Evolutionary conservation across 2,329 filamentous ascomycete species (phyloP).

Genomic region (Stemphylium beticola): DNA sequence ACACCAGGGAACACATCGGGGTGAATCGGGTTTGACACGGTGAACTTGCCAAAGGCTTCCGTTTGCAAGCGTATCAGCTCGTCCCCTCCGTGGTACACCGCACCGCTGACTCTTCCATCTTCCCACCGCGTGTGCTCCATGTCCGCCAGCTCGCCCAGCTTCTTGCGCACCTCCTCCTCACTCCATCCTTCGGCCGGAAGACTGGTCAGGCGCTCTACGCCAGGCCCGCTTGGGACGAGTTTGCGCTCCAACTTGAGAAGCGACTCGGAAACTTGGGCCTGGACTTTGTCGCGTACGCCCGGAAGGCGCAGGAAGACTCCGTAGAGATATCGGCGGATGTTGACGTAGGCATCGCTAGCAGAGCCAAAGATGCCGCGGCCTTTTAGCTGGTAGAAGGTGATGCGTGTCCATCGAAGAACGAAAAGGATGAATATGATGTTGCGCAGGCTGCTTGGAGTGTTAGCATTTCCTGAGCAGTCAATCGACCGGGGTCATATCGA

Average conservation of each 20-base stretch:
- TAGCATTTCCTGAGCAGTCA: neutral
- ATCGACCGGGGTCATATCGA: neutral
- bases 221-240: slow-evolving; percentile 75
- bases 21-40: slow-evolving; percentile 94
- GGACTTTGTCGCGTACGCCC: slow-evolving; percentile 83
- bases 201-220: slow-evolving; percentile 73
- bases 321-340: slow-evolving; percentile 75
- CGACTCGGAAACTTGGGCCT: slow-evolving; percentile 81
- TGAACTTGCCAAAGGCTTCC: slow-evolving; percentile 92
- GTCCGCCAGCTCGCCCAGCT: slow-evolving; percentile 77
- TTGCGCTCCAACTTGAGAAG: slow-evolving; percentile 82
- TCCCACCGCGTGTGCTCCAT: slow-evolving; percentile 98
- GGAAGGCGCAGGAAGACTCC: slow-evolving; percentile 85
- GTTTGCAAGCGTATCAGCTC: slow-evolving; percentile 83
- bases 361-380: slow-evolving; percentile 88
- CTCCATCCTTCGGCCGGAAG: slow-evolving; percentile 86
- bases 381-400: slow-evolving; percentile 80
- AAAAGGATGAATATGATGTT: slow-evolving; percentile 92
- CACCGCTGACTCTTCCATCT: slow-evolving; percentile 90
- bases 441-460: slow-evolving; percentile 61
- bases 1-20: slow-evolving; percentile 98
- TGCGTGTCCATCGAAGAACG: slow-evolving; percentile 80
- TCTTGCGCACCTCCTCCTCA: slow-evolving; percentile 76
- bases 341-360: slow-evolving; percentile 73
- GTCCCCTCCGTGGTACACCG: slow-evolving; percentile 93